phyloP scores from a whole-genome alignment of 805 yeast genomes.

The Naumovozyma baii region DNA sequence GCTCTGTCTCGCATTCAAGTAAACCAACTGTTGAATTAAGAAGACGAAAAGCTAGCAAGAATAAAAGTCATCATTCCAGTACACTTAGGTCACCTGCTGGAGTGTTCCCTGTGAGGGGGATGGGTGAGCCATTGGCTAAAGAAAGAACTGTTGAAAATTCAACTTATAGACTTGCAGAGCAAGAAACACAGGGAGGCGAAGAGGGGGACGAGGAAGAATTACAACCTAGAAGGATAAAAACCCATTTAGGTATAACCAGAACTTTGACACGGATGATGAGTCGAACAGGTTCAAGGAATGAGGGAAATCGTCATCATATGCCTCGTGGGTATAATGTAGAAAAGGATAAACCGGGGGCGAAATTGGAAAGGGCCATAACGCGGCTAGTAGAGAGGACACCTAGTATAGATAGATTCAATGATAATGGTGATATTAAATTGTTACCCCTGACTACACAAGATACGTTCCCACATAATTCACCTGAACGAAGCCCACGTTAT shows the following conservation, averaged over 20 bases:
- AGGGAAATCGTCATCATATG: slow-evolving; percentile 1
- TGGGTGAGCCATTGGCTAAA: slow-evolving; percentile 54
- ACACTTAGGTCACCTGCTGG: slow-evolving; percentile 53
- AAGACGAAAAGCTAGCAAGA: background rate
- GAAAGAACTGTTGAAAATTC: slow-evolving; percentile 51
- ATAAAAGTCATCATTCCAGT: background rate
- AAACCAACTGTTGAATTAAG: background rate
- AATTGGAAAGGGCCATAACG: slow-evolving; percentile 27
- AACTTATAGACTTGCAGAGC: slow-evolving; percentile 4
- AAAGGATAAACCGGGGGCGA: slow-evolving; percentile 29
- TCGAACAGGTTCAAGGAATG: background rate
- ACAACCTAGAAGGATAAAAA: background rate
- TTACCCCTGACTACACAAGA: slow-evolving; percentile 24
- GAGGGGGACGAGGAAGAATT: background rate
- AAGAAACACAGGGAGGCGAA: background rate
- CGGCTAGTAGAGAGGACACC: slow-evolving; percentile 10
- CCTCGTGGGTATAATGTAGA: slow-evolving; percentile 24
- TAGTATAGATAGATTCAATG: slow-evolving; percentile 4
- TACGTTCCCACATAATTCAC: slow-evolving; percentile 12
- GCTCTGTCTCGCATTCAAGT: no score
- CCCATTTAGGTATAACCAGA: background rate
- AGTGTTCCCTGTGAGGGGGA: slow-evolving; percentile 71
- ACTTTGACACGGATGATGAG: background rate
- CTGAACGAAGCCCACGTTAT: background rate
- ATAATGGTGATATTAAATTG: background rate